phyloP scores from a whole-genome alignment of 2,329 filamentous ascomycete species.

The Penicillium palitans region DNA sequence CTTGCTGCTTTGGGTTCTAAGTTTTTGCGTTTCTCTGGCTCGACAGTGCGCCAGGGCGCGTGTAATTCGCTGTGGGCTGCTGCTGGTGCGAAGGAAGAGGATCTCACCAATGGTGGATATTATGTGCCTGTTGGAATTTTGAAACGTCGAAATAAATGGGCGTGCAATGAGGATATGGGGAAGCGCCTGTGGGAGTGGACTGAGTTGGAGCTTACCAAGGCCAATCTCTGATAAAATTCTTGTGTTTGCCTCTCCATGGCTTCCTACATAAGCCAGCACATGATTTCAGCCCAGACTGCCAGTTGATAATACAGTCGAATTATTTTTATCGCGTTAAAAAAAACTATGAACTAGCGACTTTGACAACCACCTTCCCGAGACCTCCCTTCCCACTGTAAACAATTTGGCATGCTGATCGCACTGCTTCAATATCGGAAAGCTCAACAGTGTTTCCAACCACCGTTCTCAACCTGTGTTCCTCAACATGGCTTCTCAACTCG shows the following conservation, averaged over 20 bases:
- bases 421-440: slow-evolving; percentile 47
- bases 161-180: slow-evolving; percentile 26
- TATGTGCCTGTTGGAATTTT: slow-evolving; percentile 33
- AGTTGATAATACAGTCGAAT: neutral
- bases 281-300: neutral
- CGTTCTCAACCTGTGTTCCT: slow-evolving; percentile 45
- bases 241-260: neutral
- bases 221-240: slow-evolving; percentile 2
- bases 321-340: too few species aligned
- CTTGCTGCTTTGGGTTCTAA: slow-evolving; percentile 14
- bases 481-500: slow-evolving; percentile 43
- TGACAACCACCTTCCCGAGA: slow-evolving; percentile 47
- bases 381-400: slow-evolving; percentile 47
- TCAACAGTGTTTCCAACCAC: slow-evolving; percentile 46
- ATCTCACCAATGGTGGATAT: slow-evolving; percentile 31
- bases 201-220: slow-evolving; percentile 30
- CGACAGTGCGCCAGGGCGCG: slow-evolving; percentile 25
- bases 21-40: slow-evolving; percentile 18
- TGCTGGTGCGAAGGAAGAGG: slow-evolving; percentile 26
- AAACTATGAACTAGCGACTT: slow-evolving; percentile 22
- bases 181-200: slow-evolving; percentile 38
- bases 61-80: slow-evolving; percentile 35
- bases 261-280: neutral
- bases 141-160: slow-evolving; percentile 31
- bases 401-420: slow-evolving; percentile 45